These are phyloP conservation scores for Graphilbum fragrans DNA, from an alignment of 2,329 filamentous ascomycete species.

Conservation along the genomic window DNA sequence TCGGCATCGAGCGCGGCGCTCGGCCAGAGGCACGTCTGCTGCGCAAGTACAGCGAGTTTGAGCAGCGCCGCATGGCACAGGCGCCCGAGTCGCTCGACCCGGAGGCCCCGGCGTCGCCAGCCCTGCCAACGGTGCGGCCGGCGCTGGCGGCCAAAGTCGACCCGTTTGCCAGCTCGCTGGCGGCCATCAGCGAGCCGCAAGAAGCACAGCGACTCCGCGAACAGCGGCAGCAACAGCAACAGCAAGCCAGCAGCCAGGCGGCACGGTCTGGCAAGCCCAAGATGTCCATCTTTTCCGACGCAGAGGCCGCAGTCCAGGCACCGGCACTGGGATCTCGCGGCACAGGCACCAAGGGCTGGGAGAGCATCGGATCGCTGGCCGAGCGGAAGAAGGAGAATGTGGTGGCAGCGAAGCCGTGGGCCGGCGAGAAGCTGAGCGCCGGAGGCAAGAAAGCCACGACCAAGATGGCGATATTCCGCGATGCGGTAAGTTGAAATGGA, in stretches of 20 bases:
- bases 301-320: constrained; percentile 44
- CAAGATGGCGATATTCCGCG: constrained; percentile 91
- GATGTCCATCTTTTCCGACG: constrained; percentile 82
- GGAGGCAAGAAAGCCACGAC: constrained; percentile 69
- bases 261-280: constrained; percentile 56
- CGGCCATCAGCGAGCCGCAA: constrained; percentile 51
- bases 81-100: constrained; percentile 35
- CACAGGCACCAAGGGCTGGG: constrained; percentile 64
- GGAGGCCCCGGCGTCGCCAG: constrained; percentile 63
- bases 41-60: constrained; percentile 88
- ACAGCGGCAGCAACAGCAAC: constrained; percentile 6
- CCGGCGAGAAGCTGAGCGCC: constrained; percentile 77
- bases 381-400: constrained; percentile 92
- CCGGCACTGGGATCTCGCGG: constrained; percentile 41
- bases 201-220: constrained; percentile 20
- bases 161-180: constrained; percentile 53
- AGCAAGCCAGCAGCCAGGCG: constrained; percentile 31
- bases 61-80: constrained; percentile 57
- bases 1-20: constrained; percentile 83
- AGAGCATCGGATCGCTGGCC: constrained; percentile 74
- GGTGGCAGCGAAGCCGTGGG: constrained; percentile 80
- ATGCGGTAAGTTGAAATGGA: constrained; percentile 62
- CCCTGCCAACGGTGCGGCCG: constrained; percentile 69
- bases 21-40: constrained; percentile 68
- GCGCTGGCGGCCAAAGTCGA: constrained; percentile 78